Evolutionary conservation across 441 rosid species (phyloP).

Genomic region (Adansonia grandidieri): DNA sequence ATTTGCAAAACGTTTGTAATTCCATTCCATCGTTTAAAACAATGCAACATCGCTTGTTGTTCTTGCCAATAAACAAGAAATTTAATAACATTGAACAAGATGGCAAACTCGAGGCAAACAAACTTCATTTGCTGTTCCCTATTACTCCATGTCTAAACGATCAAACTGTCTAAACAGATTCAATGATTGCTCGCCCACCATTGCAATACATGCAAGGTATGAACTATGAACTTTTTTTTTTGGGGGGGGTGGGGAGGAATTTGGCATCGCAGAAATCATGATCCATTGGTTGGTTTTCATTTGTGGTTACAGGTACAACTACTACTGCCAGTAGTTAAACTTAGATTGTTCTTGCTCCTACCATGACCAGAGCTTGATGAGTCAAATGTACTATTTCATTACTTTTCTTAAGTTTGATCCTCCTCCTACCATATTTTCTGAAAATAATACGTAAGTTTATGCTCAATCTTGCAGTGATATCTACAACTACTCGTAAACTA

Average conservation of each 20-base stretch:
- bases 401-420: too few species aligned
- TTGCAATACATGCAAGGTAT: neutral
- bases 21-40: too few species aligned
- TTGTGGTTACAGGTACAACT: neutral
- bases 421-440: too few species aligned
- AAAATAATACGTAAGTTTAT: neutral
- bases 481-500: constrained; percentile 18
- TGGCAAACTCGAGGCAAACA: constrained; percentile 8
- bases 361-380: neutral
- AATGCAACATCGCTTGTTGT: too few species aligned
- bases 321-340: neutral
- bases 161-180: neutral
- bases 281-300: neutral
- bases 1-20: too few species aligned
- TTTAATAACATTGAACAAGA: neutral
- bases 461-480: neutral
- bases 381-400: neutral
- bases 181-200: neutral
- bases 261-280: neutral
- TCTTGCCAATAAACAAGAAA: neutral
- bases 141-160: neutral
- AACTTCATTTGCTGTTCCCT: neutral
- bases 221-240: neutral
- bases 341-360: neutral
- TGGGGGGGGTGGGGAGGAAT: neutral